Evolutionary conservation across 1,139 yeast genomes (phyloP).

Genomic region (Yamadazyma blattariae): DNA sequence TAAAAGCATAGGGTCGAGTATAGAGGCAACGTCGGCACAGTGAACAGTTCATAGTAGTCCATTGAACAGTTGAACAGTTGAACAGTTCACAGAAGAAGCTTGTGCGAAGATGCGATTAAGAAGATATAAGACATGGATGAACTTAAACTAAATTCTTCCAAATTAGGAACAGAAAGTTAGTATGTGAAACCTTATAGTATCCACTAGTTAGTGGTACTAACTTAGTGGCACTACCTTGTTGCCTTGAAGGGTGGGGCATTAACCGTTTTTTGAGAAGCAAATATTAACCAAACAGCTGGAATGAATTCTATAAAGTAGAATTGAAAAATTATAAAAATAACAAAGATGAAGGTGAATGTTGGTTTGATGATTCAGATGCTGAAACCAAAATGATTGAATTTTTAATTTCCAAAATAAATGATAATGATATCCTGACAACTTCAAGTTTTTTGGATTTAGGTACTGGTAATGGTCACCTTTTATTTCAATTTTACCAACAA

Average conservation of each 20-base stretch:
- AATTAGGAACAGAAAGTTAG: conserved; percentile 77
- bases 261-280: too few relatives aligned
- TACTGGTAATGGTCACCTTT: conserved; percentile 91
- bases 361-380: conserved; percentile 95
- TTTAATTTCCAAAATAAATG: conserved; percentile 34
- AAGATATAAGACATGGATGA: too few relatives aligned
- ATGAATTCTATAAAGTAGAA: conserved; percentile 75
- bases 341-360: conserved; percentile 89
- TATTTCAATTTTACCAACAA: conserved; percentile 67
- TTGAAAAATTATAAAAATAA: conserved; percentile 66
- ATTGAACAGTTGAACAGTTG: too few relatives aligned
- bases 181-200: too few relatives aligned
- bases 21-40: too few relatives aligned
- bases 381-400: conserved; percentile 77
- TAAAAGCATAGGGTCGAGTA: too few relatives aligned
- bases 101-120: too few relatives aligned
- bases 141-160: conserved; percentile 57
- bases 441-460: conserved; percentile 74
- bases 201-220: too few relatives aligned
- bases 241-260: background rate
- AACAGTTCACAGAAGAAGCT: too few relatives aligned
- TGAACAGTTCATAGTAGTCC: too few relatives aligned
- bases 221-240: too few relatives aligned
- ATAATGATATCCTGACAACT: conserved; percentile 25
- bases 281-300: conserved; percentile 71